Evolutionary conservation across 192 early-diverging fungal species (phyloP).

Genomic region (Entomortierella chlamydospora): DNA sequence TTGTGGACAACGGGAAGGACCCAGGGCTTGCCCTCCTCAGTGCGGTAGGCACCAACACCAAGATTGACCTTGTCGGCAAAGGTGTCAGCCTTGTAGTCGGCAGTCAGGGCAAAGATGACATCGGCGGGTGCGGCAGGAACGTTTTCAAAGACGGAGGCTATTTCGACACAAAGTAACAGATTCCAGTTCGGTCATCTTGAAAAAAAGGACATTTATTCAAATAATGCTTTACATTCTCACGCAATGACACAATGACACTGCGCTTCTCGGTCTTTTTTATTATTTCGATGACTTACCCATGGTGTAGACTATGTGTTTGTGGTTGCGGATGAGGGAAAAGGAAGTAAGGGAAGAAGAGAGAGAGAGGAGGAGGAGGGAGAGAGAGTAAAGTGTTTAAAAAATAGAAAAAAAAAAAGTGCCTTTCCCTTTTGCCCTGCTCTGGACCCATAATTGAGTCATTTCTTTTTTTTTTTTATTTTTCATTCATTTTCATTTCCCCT

Average conservation of each 20-base stretch:
- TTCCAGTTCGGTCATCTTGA: neutral
- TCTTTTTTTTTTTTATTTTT: too few species aligned
- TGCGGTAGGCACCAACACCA: constrained; percentile 96
- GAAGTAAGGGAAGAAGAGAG: neutral
- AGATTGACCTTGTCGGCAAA: constrained; percentile 89
- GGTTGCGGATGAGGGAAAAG: neutral
- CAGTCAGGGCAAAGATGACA: constrained; percentile 91
- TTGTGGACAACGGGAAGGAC: constrained; percentile 93
- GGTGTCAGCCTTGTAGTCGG: constrained; percentile 83
- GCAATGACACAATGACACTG: neutral
- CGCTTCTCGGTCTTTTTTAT: neutral
- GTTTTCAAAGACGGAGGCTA: constrained; percentile 63
- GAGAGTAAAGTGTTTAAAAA: constrained; percentile 5
- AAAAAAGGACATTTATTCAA: neutral
- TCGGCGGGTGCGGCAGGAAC: constrained; percentile 82
- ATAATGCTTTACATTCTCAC: neutral
- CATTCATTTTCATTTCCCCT: too few species aligned
- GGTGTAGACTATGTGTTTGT: neutral
- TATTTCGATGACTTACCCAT: constrained; percentile 16
- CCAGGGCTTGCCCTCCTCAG: constrained; percentile 94
- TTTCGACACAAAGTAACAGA: neutral
- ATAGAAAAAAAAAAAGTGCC: neutral
- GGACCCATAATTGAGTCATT: too few species aligned
- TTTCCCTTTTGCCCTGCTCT: too few species aligned
- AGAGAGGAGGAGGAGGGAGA: neutral